Conservation (phyloP, 345 rosid species). For the Acer campestre region DNA sequence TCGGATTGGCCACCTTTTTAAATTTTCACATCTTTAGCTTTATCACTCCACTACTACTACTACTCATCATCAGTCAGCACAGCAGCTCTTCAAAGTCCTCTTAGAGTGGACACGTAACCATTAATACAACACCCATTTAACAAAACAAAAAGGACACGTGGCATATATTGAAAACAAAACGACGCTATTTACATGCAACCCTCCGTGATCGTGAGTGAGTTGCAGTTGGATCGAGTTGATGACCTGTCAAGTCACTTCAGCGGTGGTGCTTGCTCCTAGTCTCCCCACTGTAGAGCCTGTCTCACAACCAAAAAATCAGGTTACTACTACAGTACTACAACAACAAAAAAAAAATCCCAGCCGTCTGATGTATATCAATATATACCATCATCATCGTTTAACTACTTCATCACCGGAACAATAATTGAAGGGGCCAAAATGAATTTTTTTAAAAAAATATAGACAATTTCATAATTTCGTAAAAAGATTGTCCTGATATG, state of each 20-base stretch:
- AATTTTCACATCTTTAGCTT: no score
- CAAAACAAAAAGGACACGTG: not conserved
- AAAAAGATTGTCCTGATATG: no score
- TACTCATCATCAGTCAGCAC: no score
- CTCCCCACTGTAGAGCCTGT: constrained; percentile 93
- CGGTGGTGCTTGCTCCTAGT: constrained; percentile 80
- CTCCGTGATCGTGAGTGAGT: not conserved
- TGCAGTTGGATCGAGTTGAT: not conserved
- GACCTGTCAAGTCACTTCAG: constrained; percentile 21
- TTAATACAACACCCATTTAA: not conserved
- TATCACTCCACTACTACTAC: not conserved
- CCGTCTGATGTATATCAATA: not conserved
- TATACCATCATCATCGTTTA: no score
- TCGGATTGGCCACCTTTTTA: not conserved
- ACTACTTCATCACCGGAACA: no score
- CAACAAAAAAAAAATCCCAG: constrained; percentile 10
- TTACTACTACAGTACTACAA: not conserved
- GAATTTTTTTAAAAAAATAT: no score
- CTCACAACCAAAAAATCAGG: not conserved
- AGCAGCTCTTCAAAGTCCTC: no score
- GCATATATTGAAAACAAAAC: constrained; percentile 6
- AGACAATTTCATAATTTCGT: no score
- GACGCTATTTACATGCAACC: constrained; percentile 36
- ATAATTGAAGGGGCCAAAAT: no score
- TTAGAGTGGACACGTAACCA: no score